phyloP scores from a whole-genome alignment of 169 alveolate species.

The Plasmodium vinckei region DNA sequence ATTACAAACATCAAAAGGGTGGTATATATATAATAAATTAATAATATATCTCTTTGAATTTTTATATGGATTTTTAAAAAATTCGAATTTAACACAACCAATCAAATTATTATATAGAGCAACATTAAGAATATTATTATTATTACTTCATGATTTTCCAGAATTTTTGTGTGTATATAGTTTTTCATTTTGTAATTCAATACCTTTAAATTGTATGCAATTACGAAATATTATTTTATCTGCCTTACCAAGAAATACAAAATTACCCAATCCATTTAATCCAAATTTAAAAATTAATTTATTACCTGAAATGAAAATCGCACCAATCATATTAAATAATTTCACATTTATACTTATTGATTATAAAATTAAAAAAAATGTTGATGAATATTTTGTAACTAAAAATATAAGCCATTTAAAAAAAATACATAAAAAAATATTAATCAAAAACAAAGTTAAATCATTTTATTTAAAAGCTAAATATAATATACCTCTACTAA shows the following conservation, averaged over 20 bases:
- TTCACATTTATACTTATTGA: constrained; percentile 73
- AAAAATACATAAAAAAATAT: constrained; percentile 78
- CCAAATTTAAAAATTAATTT: constrained; percentile 90
- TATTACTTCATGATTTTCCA: constrained; percentile 94
- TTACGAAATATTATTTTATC: constrained; percentile 92
- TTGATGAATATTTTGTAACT: constrained; percentile 57
- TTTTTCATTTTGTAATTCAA: constrained; percentile 90
- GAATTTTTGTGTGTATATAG: constrained; percentile 95
- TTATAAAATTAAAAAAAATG: constrained; percentile 75
- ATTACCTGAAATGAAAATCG: constrained; percentile 90
- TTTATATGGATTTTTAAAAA: constrained; percentile 75
- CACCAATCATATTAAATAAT: constrained; percentile 86
- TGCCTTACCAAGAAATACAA: constrained; percentile 91
- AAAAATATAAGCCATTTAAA: constrained; percentile 30
- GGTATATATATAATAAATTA: constrained; percentile 84
- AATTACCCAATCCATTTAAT: constrained; percentile 91
- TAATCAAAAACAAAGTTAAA: constrained; percentile 75
- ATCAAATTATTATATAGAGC: constrained; percentile 64
- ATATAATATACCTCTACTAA: constrained; percentile 84
- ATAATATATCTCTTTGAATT: constrained; percentile 79
- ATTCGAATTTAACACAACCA: constrained; percentile 71
- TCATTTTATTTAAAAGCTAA: constrained; percentile 80
- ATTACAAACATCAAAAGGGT: constrained; percentile 83
- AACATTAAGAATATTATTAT: constrained; percentile 90
- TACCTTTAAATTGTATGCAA: constrained; percentile 92